A percentile compares a stretch with the other conserved stretches of the same genome.
Evolutionary conservation across 139 green algal species (phyloP).

Genomic region (Raphidocelis subcapitata): DNA sequence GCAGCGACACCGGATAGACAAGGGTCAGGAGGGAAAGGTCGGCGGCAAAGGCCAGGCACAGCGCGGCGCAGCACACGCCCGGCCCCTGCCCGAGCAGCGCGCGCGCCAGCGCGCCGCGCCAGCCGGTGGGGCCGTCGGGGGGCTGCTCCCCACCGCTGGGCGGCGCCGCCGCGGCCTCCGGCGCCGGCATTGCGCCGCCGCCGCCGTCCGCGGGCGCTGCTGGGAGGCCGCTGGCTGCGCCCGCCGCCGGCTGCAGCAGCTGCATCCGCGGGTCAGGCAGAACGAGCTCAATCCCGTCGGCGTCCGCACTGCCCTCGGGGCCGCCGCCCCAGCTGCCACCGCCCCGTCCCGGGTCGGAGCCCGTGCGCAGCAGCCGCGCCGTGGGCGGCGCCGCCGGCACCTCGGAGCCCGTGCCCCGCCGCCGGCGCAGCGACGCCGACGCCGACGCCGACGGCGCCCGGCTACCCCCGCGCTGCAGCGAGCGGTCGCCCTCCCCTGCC

Average conservation of each 20-base stretch:
- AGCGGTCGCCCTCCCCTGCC: no score
- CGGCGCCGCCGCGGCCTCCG: background rate
- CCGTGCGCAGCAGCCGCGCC: no score
- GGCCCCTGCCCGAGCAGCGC: constrained; percentile 35
- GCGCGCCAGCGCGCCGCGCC: background rate
- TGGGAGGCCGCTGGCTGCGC: no score
- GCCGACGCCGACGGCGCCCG: no score
- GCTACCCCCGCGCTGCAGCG: no score
- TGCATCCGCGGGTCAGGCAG: constrained; percentile 8
- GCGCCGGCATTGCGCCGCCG: background rate
- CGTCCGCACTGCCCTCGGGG: no score
- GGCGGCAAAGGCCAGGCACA: constrained; percentile 49
- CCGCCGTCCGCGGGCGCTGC: background rate
- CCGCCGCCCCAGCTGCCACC: background rate
- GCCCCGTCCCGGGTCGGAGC: background rate
- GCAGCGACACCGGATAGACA: constrained; percentile 43
- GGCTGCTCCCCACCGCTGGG: background rate
- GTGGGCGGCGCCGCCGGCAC: no score
- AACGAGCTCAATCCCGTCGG: background rate
- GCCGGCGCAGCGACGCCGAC: no score
- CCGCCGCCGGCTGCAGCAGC: background rate
- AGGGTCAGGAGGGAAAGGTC: constrained; percentile 56
- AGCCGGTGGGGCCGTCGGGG: background rate
- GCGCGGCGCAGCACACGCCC: constrained; percentile 46
- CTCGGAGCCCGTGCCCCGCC: no score